Conservation (phyloP, 108 stramenopile species). For the Skeletonema costatum region DNA sequence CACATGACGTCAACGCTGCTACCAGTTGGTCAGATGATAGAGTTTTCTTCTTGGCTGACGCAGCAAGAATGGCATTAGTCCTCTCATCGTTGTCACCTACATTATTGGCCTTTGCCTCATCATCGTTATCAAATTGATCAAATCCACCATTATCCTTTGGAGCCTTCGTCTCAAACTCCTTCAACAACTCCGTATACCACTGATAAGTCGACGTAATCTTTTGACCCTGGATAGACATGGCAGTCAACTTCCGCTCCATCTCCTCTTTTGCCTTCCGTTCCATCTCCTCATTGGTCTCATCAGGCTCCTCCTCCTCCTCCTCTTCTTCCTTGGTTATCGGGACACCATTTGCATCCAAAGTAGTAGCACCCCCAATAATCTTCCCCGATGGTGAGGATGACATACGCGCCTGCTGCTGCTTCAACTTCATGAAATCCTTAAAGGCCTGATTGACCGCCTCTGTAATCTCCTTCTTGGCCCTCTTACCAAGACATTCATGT, state of each 20-base stretch:
- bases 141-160: background rate
- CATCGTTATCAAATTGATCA: background rate
- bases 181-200: constrained; percentile 13
- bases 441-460: constrained; percentile 14
- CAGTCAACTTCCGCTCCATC: background rate
- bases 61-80: background rate
- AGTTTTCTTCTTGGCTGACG: background rate
- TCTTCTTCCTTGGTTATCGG: background rate
- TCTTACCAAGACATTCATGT: constrained; percentile 6
- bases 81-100: background rate
- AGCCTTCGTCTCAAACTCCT: constrained; percentile 12
- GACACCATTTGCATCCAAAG: background rate
- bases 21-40: constrained; percentile 22
- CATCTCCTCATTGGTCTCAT: constrained; percentile 5
- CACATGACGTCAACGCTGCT: constrained; percentile 14
- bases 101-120: background rate
- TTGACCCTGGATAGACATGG: constrained; percentile 5
- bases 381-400: background rate
- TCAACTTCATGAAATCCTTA: background rate
- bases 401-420: constrained; percentile 1
- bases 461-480: constrained; percentile 10
- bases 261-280: background rate
- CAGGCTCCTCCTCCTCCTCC: background rate
- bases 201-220: constrained; percentile 2
- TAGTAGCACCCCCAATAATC: background rate